Base-by-base conservation (phyloP, 2,329 filamentous ascomycete species). In the Fusarium albosuccineum region DNA sequence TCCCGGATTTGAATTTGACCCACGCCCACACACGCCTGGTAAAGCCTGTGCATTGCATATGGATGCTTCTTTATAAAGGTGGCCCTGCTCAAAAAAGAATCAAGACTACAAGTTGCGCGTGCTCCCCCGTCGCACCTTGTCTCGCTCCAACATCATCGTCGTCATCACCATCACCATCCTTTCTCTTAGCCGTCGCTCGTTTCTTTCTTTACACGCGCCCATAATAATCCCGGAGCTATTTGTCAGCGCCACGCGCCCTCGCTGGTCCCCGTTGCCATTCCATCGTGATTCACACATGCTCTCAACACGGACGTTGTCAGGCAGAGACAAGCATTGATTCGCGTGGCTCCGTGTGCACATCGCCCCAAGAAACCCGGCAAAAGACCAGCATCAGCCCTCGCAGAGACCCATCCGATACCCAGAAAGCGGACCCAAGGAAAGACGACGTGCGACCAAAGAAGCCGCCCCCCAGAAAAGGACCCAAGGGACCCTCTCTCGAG, bases 361-460 rank as follows among this genome's bases (percentile, higher is more conserved):
- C 36, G 36, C 50, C 42, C 63, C 61, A 53, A 57, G 53, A 49
- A 49, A 67, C 54, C 60, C 65, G 13, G 57, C 51, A 37, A 39
- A 16, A 56, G 53, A 48, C 44, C 42, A 56, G 53, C 41, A 56
- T 54, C 39, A 45, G 45, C 54, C 62, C 62, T 53, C 57, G 64
- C 39, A 39, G 44, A 39, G 58, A 40, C 66, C 66, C 66, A 57
- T 69, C 51, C 17, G 50, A 66, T 55, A 68, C 66, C 65, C 59
- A 67, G 53, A 62, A 62, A 60, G 57, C 66, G 57, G 70, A 66
- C 60, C 61, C 66, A 70, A 60, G 50, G 46, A 70, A 70, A 62
- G 65, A 57, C 62, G 62, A 67, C 59, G 48, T 60, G 56, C 66
- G 56, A 57, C 50, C 58, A 57, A 56, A 65, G 60, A 60, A 60